Conservation (phyloP, 2,329 filamentous ascomycete genomes). For the Hyphodiscus sp. region DNA sequence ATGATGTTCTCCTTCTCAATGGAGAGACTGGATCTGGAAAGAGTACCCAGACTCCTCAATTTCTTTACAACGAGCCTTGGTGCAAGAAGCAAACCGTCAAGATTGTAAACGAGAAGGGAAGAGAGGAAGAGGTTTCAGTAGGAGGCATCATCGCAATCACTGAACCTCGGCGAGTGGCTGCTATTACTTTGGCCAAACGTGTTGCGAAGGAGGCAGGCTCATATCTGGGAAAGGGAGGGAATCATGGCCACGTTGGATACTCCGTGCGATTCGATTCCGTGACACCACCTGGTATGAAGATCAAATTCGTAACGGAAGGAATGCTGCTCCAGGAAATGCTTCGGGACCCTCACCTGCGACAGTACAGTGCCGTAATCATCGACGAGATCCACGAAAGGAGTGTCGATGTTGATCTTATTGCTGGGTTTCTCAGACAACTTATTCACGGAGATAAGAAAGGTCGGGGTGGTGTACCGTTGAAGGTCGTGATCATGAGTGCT, state of each 20-base stretch:
- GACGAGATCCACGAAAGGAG: slow-evolving; percentile 97
- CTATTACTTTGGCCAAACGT: slow-evolving; percentile 80
- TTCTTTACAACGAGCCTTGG: slow-evolving; percentile 74
- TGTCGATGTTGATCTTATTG: slow-evolving; percentile 84
- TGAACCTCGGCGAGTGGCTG: slow-evolving; percentile 87
- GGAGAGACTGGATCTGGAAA: slow-evolving; percentile 97
- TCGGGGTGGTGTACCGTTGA: slow-evolving; percentile 68
- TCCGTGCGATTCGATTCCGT: slow-evolving; percentile 91
- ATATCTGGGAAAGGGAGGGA: slow-evolving; percentile 48
- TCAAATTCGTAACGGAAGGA: slow-evolving; percentile 95
- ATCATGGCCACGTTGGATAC: slow-evolving; percentile 68
- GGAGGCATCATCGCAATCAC: slow-evolving; percentile 88
- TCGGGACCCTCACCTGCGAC: slow-evolving; percentile 70
- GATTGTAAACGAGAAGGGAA: slow-evolving; percentile 31
- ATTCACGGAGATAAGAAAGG: slow-evolving; percentile 55
- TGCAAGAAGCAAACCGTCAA: slow-evolving; percentile 56
- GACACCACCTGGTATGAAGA: slow-evolving; percentile 70
- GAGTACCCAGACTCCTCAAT: slow-evolving; percentile 93
- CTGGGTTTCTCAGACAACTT: slow-evolving; percentile 82
- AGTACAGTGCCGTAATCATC: slow-evolving; percentile 86
- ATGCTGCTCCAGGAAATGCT: slow-evolving; percentile 94
- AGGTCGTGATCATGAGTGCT: slow-evolving; percentile 94
- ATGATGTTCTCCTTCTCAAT: slow-evolving; percentile 73
- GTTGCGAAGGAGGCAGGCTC: slow-evolving; percentile 79
- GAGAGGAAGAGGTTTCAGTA: slow-evolving; percentile 43